Percentiles rank a stretch among this genome's conserved stretches.
Conservation (phyloP, 345 rosid species). For the Melaleuca alternifolia region DNA sequence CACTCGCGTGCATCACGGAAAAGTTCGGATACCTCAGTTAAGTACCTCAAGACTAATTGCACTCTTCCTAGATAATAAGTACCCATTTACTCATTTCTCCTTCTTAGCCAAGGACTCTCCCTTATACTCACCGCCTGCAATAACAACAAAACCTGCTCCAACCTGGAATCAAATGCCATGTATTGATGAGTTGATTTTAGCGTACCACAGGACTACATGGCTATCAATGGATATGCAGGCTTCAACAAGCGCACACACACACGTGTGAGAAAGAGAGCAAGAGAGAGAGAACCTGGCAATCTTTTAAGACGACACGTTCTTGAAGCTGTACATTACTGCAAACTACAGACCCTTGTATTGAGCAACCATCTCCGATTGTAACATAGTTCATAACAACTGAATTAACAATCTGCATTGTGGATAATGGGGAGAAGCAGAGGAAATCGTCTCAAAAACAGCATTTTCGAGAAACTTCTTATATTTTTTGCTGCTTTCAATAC, state of each 20-base stretch:
- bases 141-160: slow-evolving; percentile 72
- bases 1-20: neutral
- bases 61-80: neutral
- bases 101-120: slow-evolving; percentile 81
- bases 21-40: neutral
- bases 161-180: slow-evolving; percentile 27
- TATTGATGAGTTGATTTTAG: neutral
- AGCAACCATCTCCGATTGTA: slow-evolving; percentile 85
- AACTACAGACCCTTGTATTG: slow-evolving; percentile 82
- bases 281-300: slow-evolving; percentile 61
- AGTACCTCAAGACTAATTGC: neutral
- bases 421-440: neutral
- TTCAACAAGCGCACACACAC: neutral
- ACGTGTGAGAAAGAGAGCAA: neutral
- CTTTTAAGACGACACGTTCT: slow-evolving; percentile 74
- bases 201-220: neutral
- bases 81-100: slow-evolving; percentile 23
- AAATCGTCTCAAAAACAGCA: neutral
- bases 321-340: slow-evolving; percentile 91
- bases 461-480: neutral
- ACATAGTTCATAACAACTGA: slow-evolving; percentile 88
- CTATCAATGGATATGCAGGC: neutral
- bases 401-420: slow-evolving; percentile 56
- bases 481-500: neutral
- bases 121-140: slow-evolving; percentile 61